Evolutionary conservation across 1,139 yeast genomes (phyloP).

Genomic region (Scheffersomyces titani): DNA sequence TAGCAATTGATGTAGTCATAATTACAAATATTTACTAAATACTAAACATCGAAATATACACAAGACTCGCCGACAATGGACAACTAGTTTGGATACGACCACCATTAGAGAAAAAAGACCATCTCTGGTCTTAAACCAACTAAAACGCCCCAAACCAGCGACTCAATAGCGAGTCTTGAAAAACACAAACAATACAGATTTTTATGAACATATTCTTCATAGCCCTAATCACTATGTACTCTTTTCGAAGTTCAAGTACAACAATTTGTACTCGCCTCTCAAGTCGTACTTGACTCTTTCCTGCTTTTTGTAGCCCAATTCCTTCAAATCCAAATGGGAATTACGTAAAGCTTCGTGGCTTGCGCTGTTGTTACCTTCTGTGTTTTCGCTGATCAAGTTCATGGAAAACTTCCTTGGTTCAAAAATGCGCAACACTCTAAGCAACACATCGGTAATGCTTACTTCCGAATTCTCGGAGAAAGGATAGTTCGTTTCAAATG

Average conservation of each 20-base stretch:
- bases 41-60: background rate
- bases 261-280: slow-evolving; percentile 45
- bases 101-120: slow-evolving; percentile 1
- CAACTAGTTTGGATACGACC: background rate
- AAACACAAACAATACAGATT: background rate
- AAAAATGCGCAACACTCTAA: slow-evolving; percentile 63
- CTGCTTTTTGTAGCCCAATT: slow-evolving; percentile 57
- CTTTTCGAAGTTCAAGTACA: slow-evolving; percentile 49
- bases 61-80: background rate
- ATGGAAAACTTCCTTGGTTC: slow-evolving; percentile 77
- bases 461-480: slow-evolving; percentile 38
- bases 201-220: background rate
- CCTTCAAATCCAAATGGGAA: slow-evolving; percentile 34
- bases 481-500: slow-evolving; percentile 86
- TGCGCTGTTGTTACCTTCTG: slow-evolving; percentile 14
- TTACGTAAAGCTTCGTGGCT: slow-evolving; percentile 31
- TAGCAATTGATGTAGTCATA: background rate
- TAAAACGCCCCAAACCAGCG: background rate
- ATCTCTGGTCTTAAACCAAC: background rate
- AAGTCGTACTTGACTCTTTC: slow-evolving; percentile 77
- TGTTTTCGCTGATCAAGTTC: slow-evolving; percentile 57
- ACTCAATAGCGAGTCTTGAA: background rate
- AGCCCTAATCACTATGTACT: background rate
- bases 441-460: slow-evolving; percentile 52
- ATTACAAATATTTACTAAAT: background rate